Evolutionary conservation across 352 stramenopile species (phyloP).

Genomic region (Globisporangium iwayamae): DNA sequence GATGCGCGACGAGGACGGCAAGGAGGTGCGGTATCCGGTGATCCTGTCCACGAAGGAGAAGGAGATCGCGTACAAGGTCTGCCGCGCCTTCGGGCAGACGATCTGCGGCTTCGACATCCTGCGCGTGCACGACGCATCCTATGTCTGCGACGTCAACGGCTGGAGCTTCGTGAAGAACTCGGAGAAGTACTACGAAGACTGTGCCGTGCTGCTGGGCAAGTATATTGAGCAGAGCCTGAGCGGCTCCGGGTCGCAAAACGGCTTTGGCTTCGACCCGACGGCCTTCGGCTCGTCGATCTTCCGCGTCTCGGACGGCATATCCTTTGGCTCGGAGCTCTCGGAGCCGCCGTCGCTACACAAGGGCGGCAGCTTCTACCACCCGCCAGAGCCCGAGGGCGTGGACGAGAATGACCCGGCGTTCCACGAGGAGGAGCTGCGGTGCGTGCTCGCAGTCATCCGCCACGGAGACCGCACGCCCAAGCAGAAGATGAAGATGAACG

Average conservation of each 20-base stretch:
- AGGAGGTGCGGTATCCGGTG: conserved; percentile 98
- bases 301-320: conserved; percentile 38
- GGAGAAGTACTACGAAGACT: conserved; percentile 99
- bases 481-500: conserved; percentile 99
- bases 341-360: conserved; percentile 41
- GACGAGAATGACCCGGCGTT: conserved; percentile 25
- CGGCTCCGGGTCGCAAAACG: conserved; percentile 22
- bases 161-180: conserved; percentile 99
- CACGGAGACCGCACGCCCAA: conserved; percentile 99
- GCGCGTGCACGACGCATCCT: conserved; percentile 87
- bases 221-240: conserved; percentile 69
- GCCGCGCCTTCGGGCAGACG: conserved; percentile 78
- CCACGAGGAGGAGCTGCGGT: conserved; percentile 96
- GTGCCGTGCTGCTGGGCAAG: conserved; percentile 89
- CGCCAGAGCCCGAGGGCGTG: conserved; percentile 17
- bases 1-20: conserved; percentile 94
- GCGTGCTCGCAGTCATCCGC: conserved; percentile 98
- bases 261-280: conserved; percentile 44
- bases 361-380: conserved; percentile 14
- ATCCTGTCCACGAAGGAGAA: conserved; percentile 99
- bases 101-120: conserved; percentile 99
- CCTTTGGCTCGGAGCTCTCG: conserved; percentile 48
- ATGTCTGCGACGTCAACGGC: conserved; percentile 99
- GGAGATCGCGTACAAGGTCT: conserved; percentile 94
- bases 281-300: conserved; percentile 66